Evolutionary conservation across 257 asterid species (phyloP).

Genomic region (Verbena officinalis): DNA sequence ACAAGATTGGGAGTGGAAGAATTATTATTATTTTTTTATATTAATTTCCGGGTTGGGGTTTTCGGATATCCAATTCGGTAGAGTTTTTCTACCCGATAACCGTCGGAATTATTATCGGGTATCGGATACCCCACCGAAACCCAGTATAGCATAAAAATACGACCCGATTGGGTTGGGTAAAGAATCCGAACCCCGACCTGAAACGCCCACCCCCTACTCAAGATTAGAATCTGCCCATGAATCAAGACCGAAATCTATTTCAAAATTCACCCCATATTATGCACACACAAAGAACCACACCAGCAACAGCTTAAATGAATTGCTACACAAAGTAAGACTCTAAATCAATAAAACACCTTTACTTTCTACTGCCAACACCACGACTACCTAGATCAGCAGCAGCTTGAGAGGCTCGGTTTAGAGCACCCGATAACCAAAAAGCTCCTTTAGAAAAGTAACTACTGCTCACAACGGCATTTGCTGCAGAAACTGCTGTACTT

Average conservation of each 20-base stretch:
- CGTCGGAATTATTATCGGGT: too few species aligned
- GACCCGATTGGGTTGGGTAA: too few species aligned
- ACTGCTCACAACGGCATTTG: conserved; percentile 69
- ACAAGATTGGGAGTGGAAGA: too few species aligned
- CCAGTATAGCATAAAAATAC: too few species aligned
- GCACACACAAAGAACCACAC: conserved; percentile 9
- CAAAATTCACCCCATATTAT: background rate
- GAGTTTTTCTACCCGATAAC: too few species aligned
- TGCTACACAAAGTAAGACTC: background rate
- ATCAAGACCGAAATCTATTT: background rate
- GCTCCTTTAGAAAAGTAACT: conserved; percentile 88
- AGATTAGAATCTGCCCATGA: background rate
- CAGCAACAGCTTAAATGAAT: conserved; percentile 21
- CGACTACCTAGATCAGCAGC: conserved; percentile 80
- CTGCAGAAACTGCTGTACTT: conserved; percentile 76
- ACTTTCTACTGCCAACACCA: conserved; percentile 33
- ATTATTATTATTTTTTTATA: too few species aligned
- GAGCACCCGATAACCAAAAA: conserved; percentile 84
- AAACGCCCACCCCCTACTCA: too few species aligned
- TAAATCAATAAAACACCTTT: conserved; percentile 7
- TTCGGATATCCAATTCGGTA: too few species aligned
- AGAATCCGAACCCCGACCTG: too few species aligned
- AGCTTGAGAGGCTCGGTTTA: conserved; percentile 70
- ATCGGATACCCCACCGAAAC: too few species aligned
- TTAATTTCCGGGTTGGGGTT: too few species aligned